Base-by-base conservation (phyloP, 2,329 filamentous ascomycete species). In the Monilinia polystroma region DNA sequence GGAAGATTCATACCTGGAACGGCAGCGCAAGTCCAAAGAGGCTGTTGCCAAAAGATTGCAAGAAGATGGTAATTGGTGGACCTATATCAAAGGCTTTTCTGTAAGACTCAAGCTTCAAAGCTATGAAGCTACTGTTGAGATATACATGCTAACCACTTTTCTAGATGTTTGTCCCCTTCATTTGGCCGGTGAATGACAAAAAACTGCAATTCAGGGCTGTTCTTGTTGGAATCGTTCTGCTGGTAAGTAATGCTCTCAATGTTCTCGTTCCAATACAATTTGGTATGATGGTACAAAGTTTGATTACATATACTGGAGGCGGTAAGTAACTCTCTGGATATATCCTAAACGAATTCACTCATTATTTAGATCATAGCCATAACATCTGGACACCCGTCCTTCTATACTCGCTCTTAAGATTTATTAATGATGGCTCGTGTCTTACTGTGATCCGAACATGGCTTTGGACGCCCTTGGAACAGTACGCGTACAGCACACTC, bases 261-360 rank as follows among this genome's bases (percentile, higher is more conserved):
- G 81, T 96, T 18, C 79, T 96, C 53, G 86, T 92, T 43, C 92
- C 92, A n/a, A 85, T 90, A 26, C 91, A 95, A 75, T 85, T 94
- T 43, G 92, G 92, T 70, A 86, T 91, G 67, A 87, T 96, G 70
- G 88, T 91, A 70, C 87, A 95, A 73, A 85, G 85, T 68, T 79
- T 96, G 29, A 82, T 82, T 41, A 80, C 81, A 47, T 81, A 83
- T 53, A 66, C 60, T 43, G 70, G 70, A 60, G 71, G 72, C 63
- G 69, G 66, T 68, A 52, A 52, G n/a, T 58, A 41, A 52, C 10
- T 20, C 32, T 53, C 59, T 38, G 1, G 16, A 14, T 20, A 52
- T 12, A 26, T 20, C 29, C 52, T 49, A 32, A 38, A 47, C 41
- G 57, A 11, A 10, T 60, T 43, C 32, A 56, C 65, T 68, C n/a